Evolutionary conservation across 495 filamentous ascomycete species (phyloP).

Genomic region (Lophiotrema nucula): DNA sequence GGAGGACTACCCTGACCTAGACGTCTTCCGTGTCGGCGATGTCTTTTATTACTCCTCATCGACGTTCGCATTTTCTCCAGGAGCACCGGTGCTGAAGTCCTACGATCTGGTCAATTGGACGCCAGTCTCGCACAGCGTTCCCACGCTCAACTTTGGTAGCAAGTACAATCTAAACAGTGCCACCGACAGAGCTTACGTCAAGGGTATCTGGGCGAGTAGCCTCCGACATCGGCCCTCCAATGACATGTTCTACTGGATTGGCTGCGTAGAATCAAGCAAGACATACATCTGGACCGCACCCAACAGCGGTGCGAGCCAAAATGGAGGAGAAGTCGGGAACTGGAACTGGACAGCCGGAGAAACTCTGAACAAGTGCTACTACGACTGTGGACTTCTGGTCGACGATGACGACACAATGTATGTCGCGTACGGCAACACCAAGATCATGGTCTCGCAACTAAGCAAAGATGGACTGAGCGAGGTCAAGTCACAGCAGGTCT

Average conservation of each 20-base stretch:
- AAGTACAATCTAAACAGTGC: constrained; percentile 50
- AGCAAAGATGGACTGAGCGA: constrained; percentile 47
- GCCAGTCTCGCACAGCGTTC: constrained; percentile 54
- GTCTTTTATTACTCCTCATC: constrained; percentile 58
- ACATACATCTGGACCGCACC: constrained; percentile 52
- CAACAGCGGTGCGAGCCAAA: constrained; percentile 3
- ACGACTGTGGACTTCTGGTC: constrained; percentile 58
- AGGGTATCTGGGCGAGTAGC: constrained; percentile 57
- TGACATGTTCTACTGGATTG: constrained; percentile 56
- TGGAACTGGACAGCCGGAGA: constrained; percentile 45
- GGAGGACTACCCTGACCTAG: constrained; percentile 48
- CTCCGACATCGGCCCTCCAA: constrained; percentile 50
- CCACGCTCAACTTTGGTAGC: constrained; percentile 48
- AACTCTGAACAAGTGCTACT: constrained; percentile 52
- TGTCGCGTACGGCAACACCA: constrained; percentile 53
- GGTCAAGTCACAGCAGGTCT: constrained; percentile 48
- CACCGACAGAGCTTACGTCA: constrained; percentile 47
- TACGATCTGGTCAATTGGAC: constrained; percentile 60
- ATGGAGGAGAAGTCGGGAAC: constrained; percentile 34
- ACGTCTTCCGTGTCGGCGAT: constrained; percentile 48
- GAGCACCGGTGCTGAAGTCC: constrained; percentile 57
- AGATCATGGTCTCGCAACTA: constrained; percentile 53
- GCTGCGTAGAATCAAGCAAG: constrained; percentile 50
- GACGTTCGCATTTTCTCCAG: constrained; percentile 58
- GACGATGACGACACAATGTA: constrained; percentile 58